Evolutionary conservation across 176 grass and related monocot genomes (phyloP).

Genomic region (Canna indica): DNA sequence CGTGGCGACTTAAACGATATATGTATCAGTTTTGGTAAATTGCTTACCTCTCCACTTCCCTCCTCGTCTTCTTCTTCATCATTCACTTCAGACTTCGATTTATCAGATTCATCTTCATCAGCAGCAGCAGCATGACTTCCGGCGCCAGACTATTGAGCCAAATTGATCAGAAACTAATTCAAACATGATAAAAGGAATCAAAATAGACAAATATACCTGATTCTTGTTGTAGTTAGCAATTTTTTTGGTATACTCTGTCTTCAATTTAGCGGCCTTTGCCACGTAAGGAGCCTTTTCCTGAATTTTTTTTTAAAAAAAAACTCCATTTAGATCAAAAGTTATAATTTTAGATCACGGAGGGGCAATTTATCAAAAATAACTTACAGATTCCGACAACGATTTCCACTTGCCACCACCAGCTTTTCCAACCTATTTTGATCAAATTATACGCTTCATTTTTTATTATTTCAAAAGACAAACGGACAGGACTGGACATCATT

Average conservation of each 20-base stretch:
- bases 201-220: conserved; percentile 8
- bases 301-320: background rate
- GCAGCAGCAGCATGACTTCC: conserved; percentile 21
- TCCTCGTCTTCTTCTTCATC: conserved; percentile 87
- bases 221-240: conserved; percentile 59
- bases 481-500: background rate
- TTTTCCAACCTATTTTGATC: conserved; percentile 58
- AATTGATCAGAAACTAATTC: background rate
- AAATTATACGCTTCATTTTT: background rate
- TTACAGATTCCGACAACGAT: conserved; percentile 60
- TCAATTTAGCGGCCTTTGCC: conserved; percentile 76
- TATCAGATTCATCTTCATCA: conserved; percentile 86
- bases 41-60: conserved; percentile 56
- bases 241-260: conserved; percentile 71
- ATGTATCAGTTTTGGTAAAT: background rate
- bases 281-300: conserved; percentile 82
- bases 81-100: conserved; percentile 82
- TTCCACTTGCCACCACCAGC: conserved; percentile 96
- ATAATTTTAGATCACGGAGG: background rate
- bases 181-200: too few species aligned
- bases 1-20: background rate
- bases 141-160: background rate
- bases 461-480: background rate
- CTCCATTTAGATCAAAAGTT: background rate
- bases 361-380: background rate